Conservation (phyloP, 208 protist species). For the Leishmania turanica region DNA sequence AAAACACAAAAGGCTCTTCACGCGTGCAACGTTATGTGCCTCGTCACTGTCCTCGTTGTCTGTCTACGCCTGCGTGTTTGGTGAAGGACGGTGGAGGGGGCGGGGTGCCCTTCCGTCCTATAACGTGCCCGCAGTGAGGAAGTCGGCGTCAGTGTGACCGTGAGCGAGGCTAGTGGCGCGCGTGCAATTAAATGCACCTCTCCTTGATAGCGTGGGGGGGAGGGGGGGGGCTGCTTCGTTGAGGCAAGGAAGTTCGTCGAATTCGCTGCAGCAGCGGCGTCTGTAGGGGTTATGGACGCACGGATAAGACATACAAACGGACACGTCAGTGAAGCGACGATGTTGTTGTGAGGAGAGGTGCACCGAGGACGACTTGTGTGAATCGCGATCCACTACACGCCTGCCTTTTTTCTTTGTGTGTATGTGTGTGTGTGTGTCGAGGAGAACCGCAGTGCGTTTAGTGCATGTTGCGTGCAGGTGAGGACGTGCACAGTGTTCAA, state of each 20-base stretch:
- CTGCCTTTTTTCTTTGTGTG: background rate
- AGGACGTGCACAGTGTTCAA: background rate
- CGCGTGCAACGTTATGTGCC: background rate
- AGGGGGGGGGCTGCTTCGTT: background rate
- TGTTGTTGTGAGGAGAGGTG: too few relatives aligned
- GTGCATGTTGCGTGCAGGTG: background rate
- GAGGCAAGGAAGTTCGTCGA: background rate
- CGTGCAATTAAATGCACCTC: too few relatives aligned
- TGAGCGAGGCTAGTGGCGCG: too few relatives aligned
- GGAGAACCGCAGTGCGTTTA: background rate
- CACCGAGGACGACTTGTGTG: too few relatives aligned
- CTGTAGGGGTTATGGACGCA: background rate
- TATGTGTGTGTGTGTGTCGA: background rate
- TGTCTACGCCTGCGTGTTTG: background rate
- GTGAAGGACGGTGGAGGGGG: too few relatives aligned
- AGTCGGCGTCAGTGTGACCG: too few relatives aligned
- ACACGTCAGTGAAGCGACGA: too few relatives aligned
- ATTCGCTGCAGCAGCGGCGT: background rate
- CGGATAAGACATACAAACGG: too few relatives aligned
- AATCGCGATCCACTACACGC: too few relatives aligned
- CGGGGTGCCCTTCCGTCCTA: too few relatives aligned
- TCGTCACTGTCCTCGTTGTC: background rate
- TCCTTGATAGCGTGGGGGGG: too few relatives aligned
- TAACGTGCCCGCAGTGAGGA: too few relatives aligned
- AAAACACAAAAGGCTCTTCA: background rate